Conservation (phyloP, 441 rosid species). For the Bocquillonia castaneifolia region DNA sequence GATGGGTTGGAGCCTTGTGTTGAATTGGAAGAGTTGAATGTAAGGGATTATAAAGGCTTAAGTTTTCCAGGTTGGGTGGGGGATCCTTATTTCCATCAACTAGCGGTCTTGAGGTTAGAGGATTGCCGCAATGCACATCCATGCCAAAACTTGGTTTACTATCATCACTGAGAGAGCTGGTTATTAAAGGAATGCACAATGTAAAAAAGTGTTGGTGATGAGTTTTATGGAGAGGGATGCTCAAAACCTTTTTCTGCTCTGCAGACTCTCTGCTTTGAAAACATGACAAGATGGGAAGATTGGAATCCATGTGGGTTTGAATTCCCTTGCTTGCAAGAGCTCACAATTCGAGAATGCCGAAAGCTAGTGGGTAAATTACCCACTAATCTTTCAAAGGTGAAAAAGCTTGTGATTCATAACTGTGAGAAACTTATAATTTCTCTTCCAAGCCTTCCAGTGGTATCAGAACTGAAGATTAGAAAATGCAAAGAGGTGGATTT, state of each 20-base stretch:
- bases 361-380: background rate
- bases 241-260: background rate
- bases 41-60: constrained; percentile 2
- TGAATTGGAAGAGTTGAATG: constrained; percentile 15
- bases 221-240: constrained; percentile 11
- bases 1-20: constrained; percentile 23
- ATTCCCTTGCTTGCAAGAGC: constrained; percentile 4
- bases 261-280: background rate
- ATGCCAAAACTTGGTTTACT: constrained; percentile 27
- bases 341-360: background rate
- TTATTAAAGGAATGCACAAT: constrained; percentile 14
- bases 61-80: constrained; percentile 27
- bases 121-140: constrained; percentile 2
- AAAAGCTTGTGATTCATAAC: background rate
- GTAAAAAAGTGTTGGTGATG: constrained; percentile 19
- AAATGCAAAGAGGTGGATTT: background rate
- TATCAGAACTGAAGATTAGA: background rate
- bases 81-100: background rate
- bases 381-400: background rate
- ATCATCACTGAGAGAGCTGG: constrained; percentile 18
- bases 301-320: background rate
- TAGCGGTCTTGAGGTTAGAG: background rate
- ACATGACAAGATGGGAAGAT: background rate
- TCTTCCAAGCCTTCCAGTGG: background rate
- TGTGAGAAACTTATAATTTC: background rate